A percentile compares a stretch with the other conserved stretches of the same genome.
Evolutionary conservation across 2,329 filamentous ascomycete genomes (phyloP).

Genomic region (Scorias spongiosa): DNA sequence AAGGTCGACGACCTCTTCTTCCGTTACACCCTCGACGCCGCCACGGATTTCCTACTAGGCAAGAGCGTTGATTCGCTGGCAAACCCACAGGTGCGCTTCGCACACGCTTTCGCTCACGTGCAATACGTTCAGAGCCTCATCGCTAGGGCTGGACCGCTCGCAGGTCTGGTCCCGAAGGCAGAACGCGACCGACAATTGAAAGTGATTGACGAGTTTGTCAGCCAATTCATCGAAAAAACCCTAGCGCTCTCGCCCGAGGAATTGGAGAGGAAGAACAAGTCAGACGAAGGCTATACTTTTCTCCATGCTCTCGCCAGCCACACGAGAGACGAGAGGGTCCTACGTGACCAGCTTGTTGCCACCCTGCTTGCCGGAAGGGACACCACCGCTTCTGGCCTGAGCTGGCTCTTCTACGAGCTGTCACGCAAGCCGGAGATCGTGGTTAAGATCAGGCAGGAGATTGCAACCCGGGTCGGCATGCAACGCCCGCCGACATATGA

Average conservation of each 20-base stretch:
- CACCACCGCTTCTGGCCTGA: conserved; percentile 69
- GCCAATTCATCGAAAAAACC: conserved; percentile 60
- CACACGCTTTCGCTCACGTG: conserved; percentile 66
- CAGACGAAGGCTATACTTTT: conserved; percentile 64
- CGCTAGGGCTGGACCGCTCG: conserved; percentile 49
- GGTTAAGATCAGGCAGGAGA: conserved; percentile 56
- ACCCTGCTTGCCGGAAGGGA: conserved; percentile 75
- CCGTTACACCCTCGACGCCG: conserved; percentile 69
- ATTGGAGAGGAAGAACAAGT: conserved; percentile 56
- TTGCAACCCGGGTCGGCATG: conserved; percentile 50
- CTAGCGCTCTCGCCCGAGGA: conserved; percentile 55
- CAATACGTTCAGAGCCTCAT: conserved; percentile 58
- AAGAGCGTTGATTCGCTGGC: conserved; percentile 49
- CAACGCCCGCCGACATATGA: conserved; percentile 50
- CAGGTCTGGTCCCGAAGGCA: conserved; percentile 45
- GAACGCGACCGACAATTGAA: conserved; percentile 50
- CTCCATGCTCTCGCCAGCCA: conserved; percentile 70
- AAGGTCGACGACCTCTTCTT: conserved; percentile 69
- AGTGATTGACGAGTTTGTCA: conserved; percentile 60
- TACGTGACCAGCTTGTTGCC: conserved; percentile 73
- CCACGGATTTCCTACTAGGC: conserved; percentile 77
- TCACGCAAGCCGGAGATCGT: conserved; percentile 53
- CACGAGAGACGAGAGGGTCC: conserved; percentile 50
- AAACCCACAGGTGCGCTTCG: conserved; percentile 51
- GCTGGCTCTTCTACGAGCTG: conserved; percentile 73